Percentiles rank a stretch among this genome's conserved stretches.
phyloP scores from a whole-genome alignment of 805 yeast species.

The Metschnikowia aberdeeniae region DNA sequence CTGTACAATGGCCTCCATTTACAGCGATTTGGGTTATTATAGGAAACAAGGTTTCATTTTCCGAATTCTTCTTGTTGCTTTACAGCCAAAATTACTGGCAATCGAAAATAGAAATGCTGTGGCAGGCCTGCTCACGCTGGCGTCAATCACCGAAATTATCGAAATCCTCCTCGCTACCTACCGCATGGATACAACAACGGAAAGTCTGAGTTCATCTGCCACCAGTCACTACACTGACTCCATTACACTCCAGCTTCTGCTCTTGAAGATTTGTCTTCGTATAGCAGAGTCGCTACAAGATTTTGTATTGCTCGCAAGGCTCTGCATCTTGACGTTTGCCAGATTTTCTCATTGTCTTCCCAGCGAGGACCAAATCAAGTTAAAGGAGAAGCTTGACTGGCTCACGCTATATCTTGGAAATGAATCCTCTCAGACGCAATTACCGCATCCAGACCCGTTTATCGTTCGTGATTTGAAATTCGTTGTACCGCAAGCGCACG shows the following conservation, averaged over 20 bases:
- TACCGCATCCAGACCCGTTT: slow-evolving; percentile 70
- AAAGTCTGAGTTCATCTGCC: slow-evolving; percentile 21
- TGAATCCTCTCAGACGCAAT: slow-evolving; percentile 23
- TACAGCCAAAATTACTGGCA: slow-evolving; percentile 38
- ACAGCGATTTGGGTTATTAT: slow-evolving; percentile 52
- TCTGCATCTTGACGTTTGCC: slow-evolving; percentile 53
- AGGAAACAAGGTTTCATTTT: slow-evolving; percentile 71
- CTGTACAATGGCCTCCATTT: slow-evolving; percentile 61
- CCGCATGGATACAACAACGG: slow-evolving; percentile 44
- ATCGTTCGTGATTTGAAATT: slow-evolving; percentile 51
- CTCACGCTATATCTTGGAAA: slow-evolving; percentile 19
- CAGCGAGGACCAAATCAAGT: slow-evolving; percentile 51
- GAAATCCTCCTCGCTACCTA: slow-evolving; percentile 50
- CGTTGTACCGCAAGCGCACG: slow-evolving; percentile 4
- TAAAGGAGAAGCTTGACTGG: slow-evolving; percentile 32
- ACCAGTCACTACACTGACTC: slow-evolving; percentile 36
- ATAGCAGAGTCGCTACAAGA: slow-evolving; percentile 53
- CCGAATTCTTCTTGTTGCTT: slow-evolving; percentile 55
- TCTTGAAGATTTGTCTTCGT: slow-evolving; percentile 48
- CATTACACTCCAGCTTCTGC: slow-evolving; percentile 53
- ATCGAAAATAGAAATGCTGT: slow-evolving; percentile 2
- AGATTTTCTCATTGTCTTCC: slow-evolving; percentile 53
- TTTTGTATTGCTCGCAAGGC: slow-evolving; percentile 30
- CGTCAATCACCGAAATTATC: slow-evolving; percentile 38
- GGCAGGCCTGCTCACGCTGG: slow-evolving; percentile 2